These are phyloP conservation scores for Dentipellis fragilis DNA, from an alignment of 768 basidiomycete genomes.

Conservation along the genomic window DNA sequence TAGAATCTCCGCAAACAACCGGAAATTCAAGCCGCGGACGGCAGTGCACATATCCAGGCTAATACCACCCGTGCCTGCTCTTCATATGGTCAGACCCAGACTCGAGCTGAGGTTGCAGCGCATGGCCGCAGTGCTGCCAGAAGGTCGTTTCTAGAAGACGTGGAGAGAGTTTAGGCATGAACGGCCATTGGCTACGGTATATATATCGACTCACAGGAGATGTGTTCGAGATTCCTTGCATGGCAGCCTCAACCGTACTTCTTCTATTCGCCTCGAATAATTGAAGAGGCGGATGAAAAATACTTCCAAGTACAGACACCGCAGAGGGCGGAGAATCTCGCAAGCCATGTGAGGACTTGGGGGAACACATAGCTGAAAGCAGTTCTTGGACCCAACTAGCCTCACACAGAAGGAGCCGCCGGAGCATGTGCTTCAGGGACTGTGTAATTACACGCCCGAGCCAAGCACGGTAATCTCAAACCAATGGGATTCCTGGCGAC, in stretches of 20 bases:
- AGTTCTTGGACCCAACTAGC: too few species aligned
- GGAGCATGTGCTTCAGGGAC: too few species aligned
- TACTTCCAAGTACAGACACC: not conserved
- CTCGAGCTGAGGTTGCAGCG: not conserved
- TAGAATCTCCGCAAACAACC: not conserved
- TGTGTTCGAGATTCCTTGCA: too few species aligned
- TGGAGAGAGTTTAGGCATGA: slow-evolving; percentile 1
- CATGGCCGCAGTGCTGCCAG: not conserved
- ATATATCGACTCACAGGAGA: not conserved
- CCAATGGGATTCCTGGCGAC: too few species aligned
- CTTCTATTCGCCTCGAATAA: too few species aligned
- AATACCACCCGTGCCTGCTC: not conserved
- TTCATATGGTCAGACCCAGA: not conserved
- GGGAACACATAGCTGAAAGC: too few species aligned
- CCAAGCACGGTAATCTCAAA: too few species aligned
- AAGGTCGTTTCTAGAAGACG: not conserved
- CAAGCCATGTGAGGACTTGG: not conserved
- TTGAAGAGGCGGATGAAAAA: not conserved
- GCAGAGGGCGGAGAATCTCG: not conserved
- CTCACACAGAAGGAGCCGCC: too few species aligned
- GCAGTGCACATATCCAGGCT: not conserved
- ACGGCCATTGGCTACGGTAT: not conserved
- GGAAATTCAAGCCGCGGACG: not conserved
- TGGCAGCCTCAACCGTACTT: too few species aligned
- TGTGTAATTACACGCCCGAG: too few species aligned